Percentiles rank a stretch among this genome's conserved stretches.
Conservation (phyloP, 805 yeast species). For the Kluyveromyces dobzhanskii region DNA sequence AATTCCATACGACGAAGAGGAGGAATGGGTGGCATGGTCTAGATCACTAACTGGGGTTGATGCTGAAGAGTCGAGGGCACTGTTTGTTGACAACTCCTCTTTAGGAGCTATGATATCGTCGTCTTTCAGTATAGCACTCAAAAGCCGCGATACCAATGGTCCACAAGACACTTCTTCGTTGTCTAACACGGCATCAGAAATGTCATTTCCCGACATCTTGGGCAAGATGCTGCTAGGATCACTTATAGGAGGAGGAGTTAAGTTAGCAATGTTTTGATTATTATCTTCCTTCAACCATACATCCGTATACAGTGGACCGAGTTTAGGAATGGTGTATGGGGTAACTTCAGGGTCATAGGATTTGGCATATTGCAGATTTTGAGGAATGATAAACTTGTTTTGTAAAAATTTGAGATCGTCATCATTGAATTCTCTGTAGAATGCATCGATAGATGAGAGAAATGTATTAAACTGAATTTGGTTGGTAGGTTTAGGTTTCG, state of each 20-base stretch:
- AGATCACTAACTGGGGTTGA: conserved; percentile 17
- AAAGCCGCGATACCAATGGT: conserved; percentile 74
- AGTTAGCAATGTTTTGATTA: conserved; percentile 33
- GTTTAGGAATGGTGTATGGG: conserved; percentile 75
- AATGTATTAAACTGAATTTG: conserved; percentile 91
- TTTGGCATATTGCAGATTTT: conserved; percentile 29
- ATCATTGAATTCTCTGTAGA: conserved; percentile 64
- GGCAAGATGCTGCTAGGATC: conserved; percentile 40
- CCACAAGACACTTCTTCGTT: conserved; percentile 80
- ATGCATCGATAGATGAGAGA: conserved; percentile 77
- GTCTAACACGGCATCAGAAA: conserved; percentile 52
- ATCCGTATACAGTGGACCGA: conserved; percentile 77
- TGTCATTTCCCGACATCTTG: conserved; percentile 47
- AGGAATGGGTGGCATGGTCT: conserved; percentile 7
- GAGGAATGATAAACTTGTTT: conserved; percentile 51
- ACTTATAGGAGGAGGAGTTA: conserved; percentile 40
- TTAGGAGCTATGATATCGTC: conserved; percentile 14
- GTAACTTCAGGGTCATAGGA: conserved; percentile 57
- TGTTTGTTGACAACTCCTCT: conserved; percentile 13
- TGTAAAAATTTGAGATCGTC: conserved; percentile 74
- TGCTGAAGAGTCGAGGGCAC: conserved; percentile 10
- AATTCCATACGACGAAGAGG: conserved; percentile 24
- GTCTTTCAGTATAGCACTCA: conserved; percentile 61
- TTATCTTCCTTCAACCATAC: conserved; percentile 82
- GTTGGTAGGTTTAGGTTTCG: conserved; percentile 74